These are phyloP conservation scores for Aspergillus funiculosus DNA, from an alignment of 495 filamentous ascomycete species.

Conservation along the genomic window DNA sequence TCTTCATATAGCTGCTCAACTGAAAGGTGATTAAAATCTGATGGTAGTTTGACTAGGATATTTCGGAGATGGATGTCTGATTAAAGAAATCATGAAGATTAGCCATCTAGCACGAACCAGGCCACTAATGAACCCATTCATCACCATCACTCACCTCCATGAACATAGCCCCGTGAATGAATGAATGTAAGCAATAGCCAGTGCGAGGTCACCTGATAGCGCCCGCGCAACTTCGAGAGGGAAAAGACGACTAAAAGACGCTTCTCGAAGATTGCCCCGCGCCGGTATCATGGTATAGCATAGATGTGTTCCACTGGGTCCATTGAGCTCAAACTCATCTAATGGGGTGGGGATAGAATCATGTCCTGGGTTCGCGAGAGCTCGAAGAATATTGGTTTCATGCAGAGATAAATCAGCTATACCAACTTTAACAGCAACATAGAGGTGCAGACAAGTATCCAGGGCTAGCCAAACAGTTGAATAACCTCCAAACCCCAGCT, in stretches of 20 bases:
- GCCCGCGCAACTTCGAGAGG: conserved; percentile 29
- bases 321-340: conserved; percentile 28
- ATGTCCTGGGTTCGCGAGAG: conserved; percentile 19
- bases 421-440: conserved; percentile 32
- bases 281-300: conserved; percentile 25
- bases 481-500: conserved; percentile 48
- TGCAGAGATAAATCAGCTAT: conserved; percentile 17
- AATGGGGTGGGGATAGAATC: conserved; percentile 11
- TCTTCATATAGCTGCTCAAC: conserved; percentile 27
- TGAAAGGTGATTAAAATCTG: conserved; percentile 25
- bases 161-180: conserved; percentile 33
- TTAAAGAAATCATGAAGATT: too few relatives aligned
- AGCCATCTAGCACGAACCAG: too few relatives aligned
- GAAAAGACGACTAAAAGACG: conserved; percentile 25
- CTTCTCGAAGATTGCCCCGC: conserved; percentile 26
- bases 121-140: too few relatives aligned
- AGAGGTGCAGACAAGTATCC: conserved; percentile 29
- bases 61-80: conserved; percentile 39
- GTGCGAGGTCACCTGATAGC: conserved; percentile 19
- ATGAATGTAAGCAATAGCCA: conserved; percentile 31
- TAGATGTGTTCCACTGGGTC: conserved; percentile 28
- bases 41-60: conserved; percentile 33
- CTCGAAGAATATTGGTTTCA: conserved; percentile 23
- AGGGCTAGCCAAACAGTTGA: conserved; percentile 52
- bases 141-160: conserved; percentile 31